These are phyloP conservation scores for Capsicum pubescens DNA, from an alignment of 257 asterid species.

Conservation along the genomic window DNA sequence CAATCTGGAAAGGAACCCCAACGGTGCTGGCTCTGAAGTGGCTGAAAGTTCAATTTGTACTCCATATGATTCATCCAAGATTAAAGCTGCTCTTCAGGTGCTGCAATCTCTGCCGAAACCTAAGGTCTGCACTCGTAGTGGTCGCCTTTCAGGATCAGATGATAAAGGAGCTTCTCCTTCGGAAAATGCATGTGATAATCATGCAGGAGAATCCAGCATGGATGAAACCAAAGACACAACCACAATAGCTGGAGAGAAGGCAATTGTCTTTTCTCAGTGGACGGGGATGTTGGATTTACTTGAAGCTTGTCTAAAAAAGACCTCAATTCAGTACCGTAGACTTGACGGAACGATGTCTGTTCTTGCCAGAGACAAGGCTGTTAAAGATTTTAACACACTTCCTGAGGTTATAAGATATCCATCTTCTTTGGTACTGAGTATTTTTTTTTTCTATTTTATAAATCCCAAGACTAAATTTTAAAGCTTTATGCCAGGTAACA, in stretches of 20 bases:
- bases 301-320: conserved; percentile 69
- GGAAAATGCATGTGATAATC: conserved; percentile 38
- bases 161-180: conserved; percentile 37
- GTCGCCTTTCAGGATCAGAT: conserved; percentile 37
- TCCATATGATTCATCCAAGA: conserved; percentile 82
- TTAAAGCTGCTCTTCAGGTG: conserved; percentile 80
- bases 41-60: conserved; percentile 44
- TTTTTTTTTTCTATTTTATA: conserved; percentile 11
- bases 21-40: conserved; percentile 40
- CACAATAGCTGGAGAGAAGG: conserved; percentile 70
- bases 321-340: conserved; percentile 80
- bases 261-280: conserved; percentile 98
- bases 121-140: conserved; percentile 36
- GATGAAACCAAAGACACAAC: conserved; percentile 34
- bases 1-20: conserved; percentile 39
- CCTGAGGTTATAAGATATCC: conserved; percentile 66
- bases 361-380: conserved; percentile 90
- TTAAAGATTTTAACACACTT: conserved; percentile 84
- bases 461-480: conserved; percentile 25
- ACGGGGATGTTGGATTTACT: conserved; percentile 97
- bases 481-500: conserved; percentile 59
- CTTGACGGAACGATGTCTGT: conserved; percentile 98
- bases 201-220: conserved; percentile 35
- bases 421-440: conserved; percentile 25
- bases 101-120: conserved; percentile 62